Conservation (phyloP, 768 basidiomycete species). For the Macrocybe gigantea region DNA sequence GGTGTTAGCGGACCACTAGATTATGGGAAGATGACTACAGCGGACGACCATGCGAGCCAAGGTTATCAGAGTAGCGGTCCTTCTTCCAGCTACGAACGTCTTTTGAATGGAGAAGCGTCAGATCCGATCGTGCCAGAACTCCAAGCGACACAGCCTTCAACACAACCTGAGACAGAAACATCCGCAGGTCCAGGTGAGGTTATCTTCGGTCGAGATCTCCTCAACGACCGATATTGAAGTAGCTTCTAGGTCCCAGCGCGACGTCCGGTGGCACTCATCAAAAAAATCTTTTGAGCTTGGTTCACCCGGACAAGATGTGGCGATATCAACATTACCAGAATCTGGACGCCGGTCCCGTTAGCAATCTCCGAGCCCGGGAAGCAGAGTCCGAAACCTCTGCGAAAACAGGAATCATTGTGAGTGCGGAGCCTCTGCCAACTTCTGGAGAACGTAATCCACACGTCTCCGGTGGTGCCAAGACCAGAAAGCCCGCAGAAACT, state of each 20-base stretch:
- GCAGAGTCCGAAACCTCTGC: too few relatives aligned
- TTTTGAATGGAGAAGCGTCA: constrained; percentile 26
- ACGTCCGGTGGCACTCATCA: too few relatives aligned
- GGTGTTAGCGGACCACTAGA: constrained; percentile 10
- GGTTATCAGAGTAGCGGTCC: constrained; percentile 30
- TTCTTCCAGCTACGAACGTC: constrained; percentile 34
- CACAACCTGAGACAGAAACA: constrained; percentile 21
- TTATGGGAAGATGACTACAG: constrained; percentile 9
- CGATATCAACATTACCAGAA: neutral
- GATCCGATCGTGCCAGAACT: constrained; percentile 7
- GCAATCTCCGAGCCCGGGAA: too few relatives aligned
- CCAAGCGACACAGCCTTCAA: constrained; percentile 28
- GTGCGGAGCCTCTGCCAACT: too few relatives aligned
- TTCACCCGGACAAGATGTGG: neutral
- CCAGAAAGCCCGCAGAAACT: too few relatives aligned
- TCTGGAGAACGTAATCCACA: too few relatives aligned
- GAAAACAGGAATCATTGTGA: too few relatives aligned
- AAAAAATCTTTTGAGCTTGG: neutral
- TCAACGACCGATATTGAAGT: neutral
- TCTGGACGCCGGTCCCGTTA: too few relatives aligned
- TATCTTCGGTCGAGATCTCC: neutral
- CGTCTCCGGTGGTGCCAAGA: too few relatives aligned
- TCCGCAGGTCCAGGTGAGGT: constrained; percentile 1
- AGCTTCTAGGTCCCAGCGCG: too few relatives aligned
- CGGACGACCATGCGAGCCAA: constrained; percentile 16